Base-by-base conservation (phyloP, 108 stramenopile genomes). In the Aurantiochytrium sp. region DNA sequence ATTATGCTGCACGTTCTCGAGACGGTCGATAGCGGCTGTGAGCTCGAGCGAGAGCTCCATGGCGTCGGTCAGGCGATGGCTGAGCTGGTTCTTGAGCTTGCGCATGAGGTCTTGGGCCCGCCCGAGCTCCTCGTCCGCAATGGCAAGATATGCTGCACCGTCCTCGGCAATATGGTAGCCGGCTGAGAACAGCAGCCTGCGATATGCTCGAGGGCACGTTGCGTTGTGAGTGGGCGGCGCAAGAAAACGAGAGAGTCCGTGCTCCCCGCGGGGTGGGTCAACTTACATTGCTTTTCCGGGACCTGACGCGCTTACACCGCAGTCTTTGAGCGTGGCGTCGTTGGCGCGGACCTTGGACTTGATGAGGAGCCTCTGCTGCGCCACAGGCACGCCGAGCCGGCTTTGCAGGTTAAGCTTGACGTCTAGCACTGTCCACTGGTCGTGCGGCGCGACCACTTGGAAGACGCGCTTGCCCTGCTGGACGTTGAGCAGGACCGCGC, bases 321-420 rank as follows among this genome's bases (percentile, higher is more conserved):
- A 41, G 12, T 41, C 73, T 24, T 19, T 2, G 39, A 81, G 42
- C 6, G 73, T 48, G 30, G 15, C 17, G 17, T 48, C 45, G 45
- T 81, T 81, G 42, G 21, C 73, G 27, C 73, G 73, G 42, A 81
- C 73, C 73, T 81, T 81, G 21, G 42, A 41, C 45, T 81, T 81
- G 45, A 81, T 42, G n/a, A 81, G 27, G 8, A 81, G 30, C 12
- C 73, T 12, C 2, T 81, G 73, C 24, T 81, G 73, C 39, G 73
- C 73, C n/a, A 81, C 42, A 48, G 73, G 73, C 73, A 81, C 73
- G 32, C 73, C 73, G 39, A 81, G 42, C 19, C 45, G 39, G 19
- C 42, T 48, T 48, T 48, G 73, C 39, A 81, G 12, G 45, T 48
- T 48, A 21, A 48, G 42, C 73, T 81, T 81, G 24, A 81, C 39